Evolutionary conservation across 169 alveolate species (phyloP), one percentile per base, ranked within the genome.

Genomic region (Plasmodium inui): DNA sequence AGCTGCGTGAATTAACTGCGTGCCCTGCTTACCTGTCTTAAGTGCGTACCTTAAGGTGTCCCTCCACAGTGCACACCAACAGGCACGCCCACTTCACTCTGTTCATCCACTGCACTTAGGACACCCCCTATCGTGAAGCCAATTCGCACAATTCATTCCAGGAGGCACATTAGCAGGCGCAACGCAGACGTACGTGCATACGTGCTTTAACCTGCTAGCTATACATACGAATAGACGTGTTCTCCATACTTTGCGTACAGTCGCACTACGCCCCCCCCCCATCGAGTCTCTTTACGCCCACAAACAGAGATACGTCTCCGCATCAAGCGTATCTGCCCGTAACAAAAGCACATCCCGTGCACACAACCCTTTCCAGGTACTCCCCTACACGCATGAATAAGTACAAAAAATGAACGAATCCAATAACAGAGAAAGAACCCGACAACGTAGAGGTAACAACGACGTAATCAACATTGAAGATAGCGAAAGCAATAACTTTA

Each of bases 381-480:
- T 0, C 22, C 30, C 39, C 5, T 34, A 71, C 53, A 39, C 67
- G 76, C 34, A 84, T 84, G 83, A 44, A 84, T 30, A 55, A 46
- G 32, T 9, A 76, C 22, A 78, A 8, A 85, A 85, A 73, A 85
- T 85, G 93, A 76, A 78, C 57, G 26, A 74, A 39, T 19, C 93
- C 19, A 85, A 85, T 28, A 50, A 28, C 12, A 14, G 57, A 17
- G 93, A 67, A 19, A 50, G 81, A 32, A 50, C 78, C n/a, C 70
- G 46, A 10, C 83, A 30, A 9, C 46, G 79, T 19, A 82, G 44
- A 17, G 14, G 22, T 26, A 82, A 82, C 41, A 85, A 76, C 67
- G 55, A 32, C 39, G 55, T 41, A 53, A 53, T 74, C 34, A 85
- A 67, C 34, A 5, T 34, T 17, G 44, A 50, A 1, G 93, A 70